Base-by-base conservation (phyloP, 2,329 filamentous ascomycete species). In the Colletotrichum tamarilloi region DNA sequence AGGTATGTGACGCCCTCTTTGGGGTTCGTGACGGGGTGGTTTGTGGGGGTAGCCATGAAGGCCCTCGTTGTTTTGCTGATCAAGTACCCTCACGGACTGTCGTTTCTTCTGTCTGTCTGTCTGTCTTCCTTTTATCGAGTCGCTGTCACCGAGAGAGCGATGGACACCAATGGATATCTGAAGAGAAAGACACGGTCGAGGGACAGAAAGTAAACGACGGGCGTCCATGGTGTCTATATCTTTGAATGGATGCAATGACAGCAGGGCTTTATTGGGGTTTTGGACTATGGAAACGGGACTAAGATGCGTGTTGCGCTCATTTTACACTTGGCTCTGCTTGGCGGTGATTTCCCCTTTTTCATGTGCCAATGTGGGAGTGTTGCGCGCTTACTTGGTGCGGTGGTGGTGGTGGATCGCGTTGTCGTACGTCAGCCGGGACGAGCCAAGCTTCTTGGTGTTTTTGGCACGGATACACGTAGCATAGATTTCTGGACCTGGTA, bases 1-100 rank as follows among this genome's bases (percentile, higher is more conserved):
- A 87, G 80, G 59, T 81, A 84, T 53, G 79, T 75, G 2, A 81
- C 74, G 76, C 81, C 77, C 4, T 76, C 68, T 32, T 73, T 75
- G 53, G 67, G 67, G 30, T 75, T 74, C 6, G 76, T 77, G 19
- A 78, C 74, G 28, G 79, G 79, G 35, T 81, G 79, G 28, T 77
- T 68, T 49, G 42, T n/a, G 22, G 46, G 26, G 42, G 42, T 46
- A 0, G 78, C 77, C 73, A 76, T 72, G 24, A 57, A 63, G 57
- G 46, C 49, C 16, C 2, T 49, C 4, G 14, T 42, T 42, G 4
- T 49, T 49, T n/a, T 49, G 16, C 3, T n/a, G 42, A 8, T 49
- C 19, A 1, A 49, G 8, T 49, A n/a, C 19, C 19, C 42, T 49
- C 42, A 7, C 19, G 16, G 7, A n/a, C 12, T 28, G 49, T 14